These are phyloP conservation scores for Calonectria pauciramosa DNA, from an alignment of 2,329 filamentous ascomycete species.

Conservation along the genomic window DNA sequence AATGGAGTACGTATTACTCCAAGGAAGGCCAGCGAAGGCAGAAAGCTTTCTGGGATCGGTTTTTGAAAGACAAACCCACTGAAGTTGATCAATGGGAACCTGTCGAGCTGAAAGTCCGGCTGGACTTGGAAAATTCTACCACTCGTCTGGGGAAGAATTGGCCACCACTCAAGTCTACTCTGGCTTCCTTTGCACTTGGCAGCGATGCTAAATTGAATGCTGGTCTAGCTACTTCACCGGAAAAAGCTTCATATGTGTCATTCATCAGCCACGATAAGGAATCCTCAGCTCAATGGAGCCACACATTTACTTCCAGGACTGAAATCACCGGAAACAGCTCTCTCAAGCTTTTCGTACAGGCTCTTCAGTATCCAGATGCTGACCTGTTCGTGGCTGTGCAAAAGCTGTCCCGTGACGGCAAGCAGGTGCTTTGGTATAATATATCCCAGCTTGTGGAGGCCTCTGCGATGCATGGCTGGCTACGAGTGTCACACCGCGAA, in stretches of 20 bases:
- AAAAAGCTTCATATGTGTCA: neutral
- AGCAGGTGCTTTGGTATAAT: slow-evolving; percentile 4
- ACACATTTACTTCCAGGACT: neutral
- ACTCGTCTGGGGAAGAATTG: neutral
- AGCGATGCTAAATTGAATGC: neutral
- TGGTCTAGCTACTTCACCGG: neutral
- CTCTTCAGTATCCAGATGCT: slow-evolving; percentile 2
- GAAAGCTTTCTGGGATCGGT: slow-evolving; percentile 11
- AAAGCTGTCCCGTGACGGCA: neutral
- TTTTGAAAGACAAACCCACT: neutral
- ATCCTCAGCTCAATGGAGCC: neutral
- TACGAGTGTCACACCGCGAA: slow-evolving; percentile 12
- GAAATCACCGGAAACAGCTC: slow-evolving; percentile 11
- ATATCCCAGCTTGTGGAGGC: slow-evolving; percentile 7
- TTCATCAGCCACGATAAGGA: neutral
- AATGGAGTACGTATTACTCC: slow-evolving; percentile 15
- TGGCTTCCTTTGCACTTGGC: neutral
- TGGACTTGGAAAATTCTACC: neutral
- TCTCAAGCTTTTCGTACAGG: slow-evolving; percentile 8
- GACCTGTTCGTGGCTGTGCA: slow-evolving; percentile 10
- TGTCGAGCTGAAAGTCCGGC: slow-evolving; percentile 1
- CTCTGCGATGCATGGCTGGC: neutral
- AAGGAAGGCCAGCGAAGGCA: neutral
- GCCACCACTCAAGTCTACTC: neutral
- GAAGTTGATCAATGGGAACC: neutral